Evolutionary conservation across 805 yeast genomes (phyloP).

Genomic region (Ogataea paradorogensis): DNA sequence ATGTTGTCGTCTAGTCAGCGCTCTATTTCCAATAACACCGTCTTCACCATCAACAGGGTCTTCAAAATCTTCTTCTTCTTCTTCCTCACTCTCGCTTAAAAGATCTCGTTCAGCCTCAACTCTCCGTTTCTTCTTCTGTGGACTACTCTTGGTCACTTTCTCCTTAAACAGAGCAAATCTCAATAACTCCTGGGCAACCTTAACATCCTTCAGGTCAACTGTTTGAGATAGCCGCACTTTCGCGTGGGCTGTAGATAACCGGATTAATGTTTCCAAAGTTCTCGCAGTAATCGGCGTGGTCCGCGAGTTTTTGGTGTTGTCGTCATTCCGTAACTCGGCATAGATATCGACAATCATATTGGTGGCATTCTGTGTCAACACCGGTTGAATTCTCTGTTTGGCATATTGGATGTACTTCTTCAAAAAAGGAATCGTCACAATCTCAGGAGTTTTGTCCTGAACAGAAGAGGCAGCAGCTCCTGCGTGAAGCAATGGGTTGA

Average conservation of each 20-base stretch:
- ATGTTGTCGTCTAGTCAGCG: slow-evolving; percentile 20
- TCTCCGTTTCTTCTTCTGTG: slow-evolving; percentile 38
- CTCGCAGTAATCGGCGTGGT: slow-evolving; percentile 98
- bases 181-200: slow-evolving; percentile 79
- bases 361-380: slow-evolving; percentile 71
- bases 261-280: slow-evolving; percentile 92
- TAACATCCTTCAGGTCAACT: slow-evolving; percentile 75
- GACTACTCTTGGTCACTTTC: slow-evolving; percentile 32
- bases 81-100: slow-evolving; percentile 22
- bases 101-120: slow-evolving; percentile 1
- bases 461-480: slow-evolving; percentile 53
- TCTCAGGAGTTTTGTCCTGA: slow-evolving; percentile 39
- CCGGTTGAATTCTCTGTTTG: slow-evolving; percentile 81
- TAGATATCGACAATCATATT: slow-evolving; percentile 78
- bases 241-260: slow-evolving; percentile 95
- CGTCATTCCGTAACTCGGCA: slow-evolving; percentile 76
- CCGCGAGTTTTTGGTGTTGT: slow-evolving; percentile 55
- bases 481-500: slow-evolving; percentile 76
- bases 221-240: slow-evolving; percentile 82
- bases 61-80: slow-evolving; percentile 17
- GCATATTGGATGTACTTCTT: slow-evolving; percentile 94
- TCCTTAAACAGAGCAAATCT: slow-evolving; percentile 86
- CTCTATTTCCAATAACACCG: slow-evolving; percentile 17
- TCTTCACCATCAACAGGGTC: slow-evolving; percentile 14
- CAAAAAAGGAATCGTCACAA: slow-evolving; percentile 78